Conservation (phyloP, 495 filamentous ascomycete species). For the Sordaria brevicollis region DNA sequence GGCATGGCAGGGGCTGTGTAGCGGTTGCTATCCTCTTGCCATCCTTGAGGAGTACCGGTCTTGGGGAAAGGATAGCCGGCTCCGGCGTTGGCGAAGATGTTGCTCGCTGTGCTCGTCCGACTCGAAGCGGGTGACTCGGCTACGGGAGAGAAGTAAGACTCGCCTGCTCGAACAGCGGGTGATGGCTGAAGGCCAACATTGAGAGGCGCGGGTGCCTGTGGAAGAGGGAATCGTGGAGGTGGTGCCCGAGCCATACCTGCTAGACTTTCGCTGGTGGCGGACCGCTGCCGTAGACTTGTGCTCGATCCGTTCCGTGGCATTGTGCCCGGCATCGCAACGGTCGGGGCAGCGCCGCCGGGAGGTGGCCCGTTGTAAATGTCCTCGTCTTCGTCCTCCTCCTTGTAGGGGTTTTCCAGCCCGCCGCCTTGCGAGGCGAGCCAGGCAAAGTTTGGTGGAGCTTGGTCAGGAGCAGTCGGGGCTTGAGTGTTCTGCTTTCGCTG, state of each 20-base stretch:
- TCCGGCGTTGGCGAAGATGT: constrained; percentile 48
- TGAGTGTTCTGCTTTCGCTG: constrained; percentile 45
- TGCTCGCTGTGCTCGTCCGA: constrained; percentile 55
- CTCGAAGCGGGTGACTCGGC: constrained; percentile 75
- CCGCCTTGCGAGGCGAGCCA: constrained; percentile 60
- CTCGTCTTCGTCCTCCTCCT: constrained; percentile 67
- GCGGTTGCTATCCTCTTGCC: constrained; percentile 61
- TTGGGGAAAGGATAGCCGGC: constrained; percentile 67
- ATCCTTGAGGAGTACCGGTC: constrained; percentile 52
- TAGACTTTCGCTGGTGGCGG: constrained; percentile 63
- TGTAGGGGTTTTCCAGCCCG: constrained; percentile 66
- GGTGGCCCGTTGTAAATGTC: constrained; percentile 47
- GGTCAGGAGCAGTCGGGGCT: constrained; percentile 24
- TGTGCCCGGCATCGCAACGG: constrained; percentile 20
- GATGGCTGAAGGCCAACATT: constrained; percentile 42
- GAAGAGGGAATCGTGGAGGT: constrained; percentile 58
- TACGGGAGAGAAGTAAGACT: constrained; percentile 88
- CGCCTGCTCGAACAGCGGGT: constrained; percentile 40
- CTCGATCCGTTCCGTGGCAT: constrained; percentile 73
- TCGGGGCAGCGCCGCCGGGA: constrained; percentile 3
- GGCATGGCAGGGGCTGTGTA: constrained; percentile 83
- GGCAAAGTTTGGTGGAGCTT: constrained; percentile 50
- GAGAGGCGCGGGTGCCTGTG: constrained; percentile 46
- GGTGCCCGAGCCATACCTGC: constrained; percentile 40
- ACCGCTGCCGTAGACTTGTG: constrained; percentile 68